phyloP scores from a whole-genome alignment of 2,329 filamentous ascomycete genomes.

The Aspergillus transmontanensis region DNA sequence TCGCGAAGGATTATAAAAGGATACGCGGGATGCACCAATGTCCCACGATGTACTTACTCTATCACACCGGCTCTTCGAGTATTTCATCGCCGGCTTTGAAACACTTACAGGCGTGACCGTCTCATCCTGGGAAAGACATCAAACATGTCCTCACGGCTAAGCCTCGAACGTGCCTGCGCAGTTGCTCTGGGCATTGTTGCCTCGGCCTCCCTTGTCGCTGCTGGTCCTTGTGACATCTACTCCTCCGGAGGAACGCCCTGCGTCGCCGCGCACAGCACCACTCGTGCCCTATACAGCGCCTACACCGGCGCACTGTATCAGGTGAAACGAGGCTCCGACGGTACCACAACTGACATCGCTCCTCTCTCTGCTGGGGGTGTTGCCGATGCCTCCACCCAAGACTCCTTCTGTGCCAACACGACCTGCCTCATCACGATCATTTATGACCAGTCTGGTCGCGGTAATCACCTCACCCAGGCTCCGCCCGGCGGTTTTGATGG shows the following conservation, averaged over 20 bases:
- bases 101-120: too few species aligned
- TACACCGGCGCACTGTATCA: conserved; percentile 62
- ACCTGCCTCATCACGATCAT: conserved; percentile 66
- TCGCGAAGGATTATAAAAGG: too few species aligned
- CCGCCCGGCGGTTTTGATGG: conserved; percentile 60
- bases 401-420: conserved; percentile 61
- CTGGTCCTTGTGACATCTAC: conserved; percentile 66
- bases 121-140: neutral
- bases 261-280: conserved; percentile 67
- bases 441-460: conserved; percentile 66
- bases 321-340: conserved; percentile 57
- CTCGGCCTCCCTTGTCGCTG: conserved; percentile 46
- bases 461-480: conserved; percentile 66
- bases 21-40: too few species aligned
- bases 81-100: too few species aligned
- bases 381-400: conserved; percentile 63
- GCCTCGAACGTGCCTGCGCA: neutral
- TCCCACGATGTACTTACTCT: too few species aligned
- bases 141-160: neutral
- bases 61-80: too few species aligned
- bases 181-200: neutral
- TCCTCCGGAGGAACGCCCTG: conserved; percentile 61
- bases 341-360: conserved; percentile 50
- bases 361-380: conserved; percentile 62
- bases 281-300: conserved; percentile 60